Conservation (phyloP, 148 eudicot genomes). For the Cornus suecica region DNA sequence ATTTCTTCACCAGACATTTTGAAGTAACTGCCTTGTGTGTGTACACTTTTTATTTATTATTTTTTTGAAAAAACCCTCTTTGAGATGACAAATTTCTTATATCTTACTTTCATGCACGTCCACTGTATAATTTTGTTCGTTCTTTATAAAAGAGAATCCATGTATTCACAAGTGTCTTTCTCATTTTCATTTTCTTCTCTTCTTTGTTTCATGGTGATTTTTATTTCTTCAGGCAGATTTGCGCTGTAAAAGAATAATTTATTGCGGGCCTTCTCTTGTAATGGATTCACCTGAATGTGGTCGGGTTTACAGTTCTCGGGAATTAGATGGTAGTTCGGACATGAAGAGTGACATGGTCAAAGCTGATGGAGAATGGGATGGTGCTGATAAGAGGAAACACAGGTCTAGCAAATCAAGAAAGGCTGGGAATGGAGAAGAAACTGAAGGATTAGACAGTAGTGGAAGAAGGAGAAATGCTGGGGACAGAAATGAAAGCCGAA, state of each 20-base stretch:
- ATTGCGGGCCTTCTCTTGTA: neutral
- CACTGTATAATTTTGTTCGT: no score
- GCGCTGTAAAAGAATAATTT: neutral
- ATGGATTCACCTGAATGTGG: neutral
- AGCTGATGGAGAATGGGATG: slow-evolving; percentile 53
- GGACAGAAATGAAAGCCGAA: slow-evolving; percentile 56
- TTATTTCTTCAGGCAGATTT: neutral
- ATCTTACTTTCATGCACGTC: no score
- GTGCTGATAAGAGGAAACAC: slow-evolving; percentile 56
- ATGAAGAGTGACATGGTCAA: slow-evolving; percentile 30
- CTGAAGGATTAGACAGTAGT: slow-evolving; percentile 52
- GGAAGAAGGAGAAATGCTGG: slow-evolving; percentile 52
- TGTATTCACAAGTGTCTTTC: no score
- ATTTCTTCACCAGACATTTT: no score
- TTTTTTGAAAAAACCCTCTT: no score
- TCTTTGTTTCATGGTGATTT: no score
- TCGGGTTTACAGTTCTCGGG: neutral
- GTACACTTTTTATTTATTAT: no score
- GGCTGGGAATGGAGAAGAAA: slow-evolving; percentile 52
- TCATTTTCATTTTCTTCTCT: no score
- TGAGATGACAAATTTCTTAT: no score
- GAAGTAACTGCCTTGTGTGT: no score
- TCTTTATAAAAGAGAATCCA: no score
- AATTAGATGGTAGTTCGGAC: neutral
- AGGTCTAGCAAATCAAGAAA: slow-evolving; percentile 57